Evolutionary conservation across 2,329 filamentous ascomycete genomes (phyloP).

Genomic region (Alternaria dauci): DNA sequence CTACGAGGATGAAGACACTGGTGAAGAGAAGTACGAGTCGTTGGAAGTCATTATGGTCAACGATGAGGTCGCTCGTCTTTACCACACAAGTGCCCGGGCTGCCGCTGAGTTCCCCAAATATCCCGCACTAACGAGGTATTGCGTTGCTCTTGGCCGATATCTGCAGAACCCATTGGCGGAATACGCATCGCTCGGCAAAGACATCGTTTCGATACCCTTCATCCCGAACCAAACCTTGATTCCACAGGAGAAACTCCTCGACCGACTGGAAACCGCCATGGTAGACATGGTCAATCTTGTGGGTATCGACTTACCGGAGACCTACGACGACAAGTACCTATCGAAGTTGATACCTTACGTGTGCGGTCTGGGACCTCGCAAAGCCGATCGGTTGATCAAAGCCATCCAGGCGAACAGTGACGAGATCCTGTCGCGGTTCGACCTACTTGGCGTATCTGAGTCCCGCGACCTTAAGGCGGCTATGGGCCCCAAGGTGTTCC

Average conservation of each 20-base stretch:
- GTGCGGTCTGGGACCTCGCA: conserved; percentile 88
- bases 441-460: conserved; percentile 88
- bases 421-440: conserved; percentile 80
- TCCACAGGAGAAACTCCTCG: conserved; percentile 84
- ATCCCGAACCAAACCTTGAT: conserved; percentile 90
- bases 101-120: conserved; percentile 81
- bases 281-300: conserved; percentile 98
- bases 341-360: conserved; percentile 91
- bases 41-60: conserved; percentile 93
- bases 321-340: conserved; percentile 79
- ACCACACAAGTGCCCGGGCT: conserved; percentile 87
- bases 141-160: conserved; percentile 86
- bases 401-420: conserved; percentile 92
- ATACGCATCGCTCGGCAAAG: conserved; percentile 89
- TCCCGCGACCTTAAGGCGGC: conserved; percentile 47
- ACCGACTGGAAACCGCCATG: conserved; percentile 92
- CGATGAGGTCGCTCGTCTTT: conserved; percentile 95
- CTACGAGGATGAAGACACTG: conserved; percentile 79
- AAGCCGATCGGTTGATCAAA: conserved; percentile 84
- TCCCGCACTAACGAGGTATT: conserved; percentile 83
- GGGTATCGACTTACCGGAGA: conserved; percentile 94
- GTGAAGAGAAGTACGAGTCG: conserved; percentile 75
- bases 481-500: conserved; percentile 90
- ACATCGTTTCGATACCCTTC: conserved; percentile 86
- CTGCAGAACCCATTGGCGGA: conserved; percentile 96